These are phyloP conservation scores for Hordeum pubiflorum DNA, from an alignment of 202 grass and related monocot species.

Conservation along the genomic window DNA sequence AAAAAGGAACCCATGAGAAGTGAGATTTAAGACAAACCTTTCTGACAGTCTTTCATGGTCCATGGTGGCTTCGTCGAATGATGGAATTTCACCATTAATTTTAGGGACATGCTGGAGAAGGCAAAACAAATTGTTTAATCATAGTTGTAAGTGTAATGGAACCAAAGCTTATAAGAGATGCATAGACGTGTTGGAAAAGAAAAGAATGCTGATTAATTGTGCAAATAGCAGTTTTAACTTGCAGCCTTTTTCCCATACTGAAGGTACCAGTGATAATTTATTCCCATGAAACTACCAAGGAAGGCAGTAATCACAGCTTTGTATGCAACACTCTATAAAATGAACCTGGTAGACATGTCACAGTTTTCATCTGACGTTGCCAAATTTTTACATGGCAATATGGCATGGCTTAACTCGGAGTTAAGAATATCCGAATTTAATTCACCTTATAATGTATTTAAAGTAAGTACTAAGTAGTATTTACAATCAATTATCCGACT, in stretches of 20 bases:
- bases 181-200: background rate
- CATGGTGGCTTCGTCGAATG: slow-evolving; percentile 77
- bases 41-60: slow-evolving; percentile 87
- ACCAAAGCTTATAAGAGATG: background rate
- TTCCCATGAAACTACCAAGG: background rate
- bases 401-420: background rate
- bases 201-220: background rate
- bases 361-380: background rate
- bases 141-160: slow-evolving; percentile 13
- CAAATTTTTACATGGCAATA: background rate
- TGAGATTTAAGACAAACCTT: slow-evolving; percentile 43
- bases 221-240: background rate
- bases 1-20: background rate
- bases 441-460: background rate
- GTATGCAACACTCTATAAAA: background rate
- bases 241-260: background rate
- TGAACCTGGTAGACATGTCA: background rate
- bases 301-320: background rate
- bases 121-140: slow-evolving; percentile 25
- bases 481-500: too few species aligned
- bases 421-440: slow-evolving; percentile 24
- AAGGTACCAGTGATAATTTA: background rate
- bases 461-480: too few species aligned
- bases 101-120: slow-evolving; percentile 83
- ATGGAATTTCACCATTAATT: slow-evolving; percentile 95